phyloP scores from a whole-genome alignment of 345 rosid genomes.

The Pelargonium nanum region DNA sequence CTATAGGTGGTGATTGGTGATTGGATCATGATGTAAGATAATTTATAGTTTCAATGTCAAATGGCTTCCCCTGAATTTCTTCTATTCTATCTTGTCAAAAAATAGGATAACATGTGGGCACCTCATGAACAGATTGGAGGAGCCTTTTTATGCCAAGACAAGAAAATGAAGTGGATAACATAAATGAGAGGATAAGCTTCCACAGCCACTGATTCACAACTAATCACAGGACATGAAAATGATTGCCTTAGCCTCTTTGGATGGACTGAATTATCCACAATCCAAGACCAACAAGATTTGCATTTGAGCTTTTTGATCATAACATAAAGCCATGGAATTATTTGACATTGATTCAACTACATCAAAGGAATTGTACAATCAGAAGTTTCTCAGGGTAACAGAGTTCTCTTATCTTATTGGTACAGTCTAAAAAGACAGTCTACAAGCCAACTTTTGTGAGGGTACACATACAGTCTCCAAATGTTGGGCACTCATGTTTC shows the following conservation, averaged over 20 bases:
- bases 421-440: not conserved
- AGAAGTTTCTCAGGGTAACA: not conserved
- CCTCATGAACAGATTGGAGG: too few relatives aligned
- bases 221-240: not conserved
- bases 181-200: not conserved
- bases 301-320: too few relatives aligned
- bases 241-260: not conserved
- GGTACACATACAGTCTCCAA: not conserved
- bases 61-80: too few relatives aligned
- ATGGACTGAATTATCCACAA: not conserved
- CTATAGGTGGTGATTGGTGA: too few relatives aligned
- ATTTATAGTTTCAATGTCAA: too few relatives aligned
- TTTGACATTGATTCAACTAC: not conserved
- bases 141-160: not conserved
- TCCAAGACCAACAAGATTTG: too few relatives aligned
- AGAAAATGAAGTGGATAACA: not conserved
- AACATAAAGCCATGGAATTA: not conserved
- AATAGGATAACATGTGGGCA: too few relatives aligned
- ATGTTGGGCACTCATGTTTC: not conserved
- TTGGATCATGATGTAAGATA: too few relatives aligned
- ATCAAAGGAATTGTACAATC: not conserved
- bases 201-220: not conserved
- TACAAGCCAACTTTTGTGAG: not conserved
- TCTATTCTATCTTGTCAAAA: too few relatives aligned
- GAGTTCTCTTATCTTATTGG: not conserved